Conservation (phyloP, 225 moss, liverwort and hornwort genomes). For the Physcomitrellopsis africana region DNA sequence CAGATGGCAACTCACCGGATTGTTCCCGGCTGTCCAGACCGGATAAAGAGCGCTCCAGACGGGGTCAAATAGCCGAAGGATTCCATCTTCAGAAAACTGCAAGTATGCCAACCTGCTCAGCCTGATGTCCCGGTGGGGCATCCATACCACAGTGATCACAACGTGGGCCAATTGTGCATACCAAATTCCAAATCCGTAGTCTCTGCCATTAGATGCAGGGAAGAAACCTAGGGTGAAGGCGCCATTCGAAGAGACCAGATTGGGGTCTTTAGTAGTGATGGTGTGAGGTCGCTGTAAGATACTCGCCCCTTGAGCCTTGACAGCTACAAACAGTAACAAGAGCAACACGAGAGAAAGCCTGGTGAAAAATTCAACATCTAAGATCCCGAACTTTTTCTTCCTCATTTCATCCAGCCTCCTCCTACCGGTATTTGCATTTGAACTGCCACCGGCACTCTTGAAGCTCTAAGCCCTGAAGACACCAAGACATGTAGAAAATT, state of each 20-base stretch:
- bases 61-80: constrained; percentile 27
- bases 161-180: constrained; percentile 36
- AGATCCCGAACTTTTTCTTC: background rate
- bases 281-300: constrained; percentile 5
- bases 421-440: background rate
- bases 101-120: constrained; percentile 26
- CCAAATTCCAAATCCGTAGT: constrained; percentile 37
- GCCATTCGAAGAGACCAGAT: constrained; percentile 32
- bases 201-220: background rate
- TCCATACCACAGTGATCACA: constrained; percentile 40
- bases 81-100: constrained; percentile 22
- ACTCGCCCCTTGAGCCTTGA: constrained; percentile 1
- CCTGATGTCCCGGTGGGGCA: constrained; percentile 36
- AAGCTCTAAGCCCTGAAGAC: background rate
- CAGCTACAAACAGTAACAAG: background rate
- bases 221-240: constrained; percentile 43
- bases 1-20: constrained; percentile 27
- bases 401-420: background rate
- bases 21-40: constrained; percentile 37
- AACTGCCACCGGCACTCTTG: too few species aligned
- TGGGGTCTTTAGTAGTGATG: background rate
- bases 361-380: constrained; percentile 22
- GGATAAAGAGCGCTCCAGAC: background rate
- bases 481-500: too few species aligned
- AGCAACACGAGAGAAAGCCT: background rate